Evolutionary conservation across 768 basidiomycete species (phyloP), one percentile per base, ranked within the genome.

Genomic region (Mycena epipterygia): DNA sequence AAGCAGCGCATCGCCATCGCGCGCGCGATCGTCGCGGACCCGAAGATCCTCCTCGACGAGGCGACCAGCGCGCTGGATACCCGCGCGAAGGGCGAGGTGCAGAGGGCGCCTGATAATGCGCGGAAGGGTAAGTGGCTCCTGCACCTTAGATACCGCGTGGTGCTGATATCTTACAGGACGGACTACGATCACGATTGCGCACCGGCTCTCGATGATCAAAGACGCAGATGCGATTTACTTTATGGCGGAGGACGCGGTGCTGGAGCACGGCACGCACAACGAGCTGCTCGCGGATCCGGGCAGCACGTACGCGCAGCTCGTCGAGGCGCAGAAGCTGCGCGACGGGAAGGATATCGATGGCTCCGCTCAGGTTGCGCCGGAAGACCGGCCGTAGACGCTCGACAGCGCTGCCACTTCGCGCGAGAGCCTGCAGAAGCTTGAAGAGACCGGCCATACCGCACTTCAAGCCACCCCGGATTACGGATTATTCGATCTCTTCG

Each of bases 1-100:
- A 95, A 95, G 80, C 90, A 97, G 77, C 93, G 95, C 75, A 85
- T 96, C 49, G 95, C 95, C 3, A 97, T 96, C 76, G 95, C 95
- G 49, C 91, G 94, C 53, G 94, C 94, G 12, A 94, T 95, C 74
- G 94, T 96, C 53, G 94, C 93, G 3, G 92, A 96, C 79, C 95
- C 95, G 3, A 85, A 89, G 42, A 93, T 97, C 67, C 81, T 97
- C 19, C 87, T 97, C 51, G 95, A 97, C 68, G 95, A 97, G 73
- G 94, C 93, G 23, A 96, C 95, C 3, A 91, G 89, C 70, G 95
- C 95, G 49, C 85, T 96, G 12, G 95, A 96, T 80, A 95, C 94
- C 0, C 93, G 93, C 73, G 93, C 92, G 2, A 91, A 92, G 78
- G 95, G 94, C 64, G 86, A 96, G 65, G 95, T 97, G 1, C 95